These are phyloP conservation scores for Gynandropsis gynandra DNA, from an alignment of 345 rosid species.

Conservation along the genomic window DNA sequence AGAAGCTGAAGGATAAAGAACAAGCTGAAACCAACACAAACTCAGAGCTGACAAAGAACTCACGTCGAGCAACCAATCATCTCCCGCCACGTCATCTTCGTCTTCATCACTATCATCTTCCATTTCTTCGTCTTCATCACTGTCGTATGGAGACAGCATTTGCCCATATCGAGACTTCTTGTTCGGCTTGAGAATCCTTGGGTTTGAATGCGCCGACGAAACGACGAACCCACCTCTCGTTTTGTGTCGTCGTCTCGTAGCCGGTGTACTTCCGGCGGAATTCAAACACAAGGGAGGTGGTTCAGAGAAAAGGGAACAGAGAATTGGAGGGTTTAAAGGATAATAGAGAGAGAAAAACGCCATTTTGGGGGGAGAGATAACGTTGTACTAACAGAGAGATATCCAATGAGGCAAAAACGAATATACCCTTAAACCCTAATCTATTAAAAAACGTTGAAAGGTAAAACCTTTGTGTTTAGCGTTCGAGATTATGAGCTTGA, in stretches of 20 bases:
- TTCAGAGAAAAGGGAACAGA: slow-evolving; percentile 15
- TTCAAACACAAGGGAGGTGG: slow-evolving; percentile 17
- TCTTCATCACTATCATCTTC: slow-evolving; percentile 33
- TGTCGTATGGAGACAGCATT: slow-evolving; percentile 38
- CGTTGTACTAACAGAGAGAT: slow-evolving; percentile 17
- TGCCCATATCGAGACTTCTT: slow-evolving; percentile 57
- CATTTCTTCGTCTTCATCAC: slow-evolving; percentile 34
- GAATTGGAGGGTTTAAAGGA: slow-evolving; percentile 26
- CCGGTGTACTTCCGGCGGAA: slow-evolving; percentile 14
- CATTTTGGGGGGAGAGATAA: slow-evolving; percentile 25
- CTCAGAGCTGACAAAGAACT: slow-evolving; percentile 21
- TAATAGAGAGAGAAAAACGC: slow-evolving; percentile 36
- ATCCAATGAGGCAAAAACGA: slow-evolving; percentile 21
- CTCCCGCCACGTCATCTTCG: slow-evolving; percentile 23
- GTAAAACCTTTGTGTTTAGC: neutral
- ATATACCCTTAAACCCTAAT: slow-evolving; percentile 47
- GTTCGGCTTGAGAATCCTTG: slow-evolving; percentile 69
- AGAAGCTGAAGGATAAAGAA: no score
- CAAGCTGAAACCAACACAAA: neutral
- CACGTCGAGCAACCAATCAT: slow-evolving; percentile 56
- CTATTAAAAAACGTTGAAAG: neutral
- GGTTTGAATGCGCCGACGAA: slow-evolving; percentile 57
- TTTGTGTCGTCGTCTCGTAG: slow-evolving; percentile 9
- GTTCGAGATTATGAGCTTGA: neutral
- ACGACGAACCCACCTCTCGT: slow-evolving; percentile 36